A percentile compares a stretch with the other conserved stretches of the same genome.
These are phyloP conservation scores for Candolleomyces aberdarensis DNA, from an alignment of 768 basidiomycete genomes.

Conservation along the genomic window DNA sequence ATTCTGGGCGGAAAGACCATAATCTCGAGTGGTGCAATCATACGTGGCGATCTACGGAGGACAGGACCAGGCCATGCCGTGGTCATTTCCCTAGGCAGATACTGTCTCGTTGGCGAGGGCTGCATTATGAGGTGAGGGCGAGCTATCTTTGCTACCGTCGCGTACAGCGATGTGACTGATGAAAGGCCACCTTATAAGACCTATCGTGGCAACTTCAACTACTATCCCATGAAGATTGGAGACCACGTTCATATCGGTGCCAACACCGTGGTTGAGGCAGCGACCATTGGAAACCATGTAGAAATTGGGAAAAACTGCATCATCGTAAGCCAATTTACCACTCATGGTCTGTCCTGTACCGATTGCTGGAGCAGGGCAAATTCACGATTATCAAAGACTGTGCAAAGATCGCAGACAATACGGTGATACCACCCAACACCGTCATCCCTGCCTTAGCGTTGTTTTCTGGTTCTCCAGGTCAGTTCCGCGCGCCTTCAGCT, in stretches of 20 bases:
- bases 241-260: slow-evolving; percentile 94
- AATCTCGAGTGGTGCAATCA: slow-evolving; percentile 85
- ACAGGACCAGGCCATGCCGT: slow-evolving; percentile 91
- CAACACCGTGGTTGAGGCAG: slow-evolving; percentile 88
- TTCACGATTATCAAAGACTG: slow-evolving; percentile 97
- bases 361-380: slow-evolving; percentile 65
- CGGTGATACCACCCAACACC: slow-evolving; percentile 87
- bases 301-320: slow-evolving; percentile 95
- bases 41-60: slow-evolving; percentile 89
- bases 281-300: slow-evolving; percentile 90
- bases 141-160: neutral
- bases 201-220: slow-evolving; percentile 89
- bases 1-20: slow-evolving; percentile 97
- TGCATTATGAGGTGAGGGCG: slow-evolving; percentile 73
- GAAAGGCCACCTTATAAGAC: slow-evolving; percentile 83
- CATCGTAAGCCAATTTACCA: slow-evolving; percentile 55
- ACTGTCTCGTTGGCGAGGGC: slow-evolving; percentile 88
- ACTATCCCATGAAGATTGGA: slow-evolving; percentile 96
- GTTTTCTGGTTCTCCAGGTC: slow-evolving; percentile 90
- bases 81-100: slow-evolving; percentile 89
- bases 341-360: neutral
- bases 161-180: neutral
- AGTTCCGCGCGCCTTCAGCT: slow-evolving; percentile 13
- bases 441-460: slow-evolving; percentile 86
- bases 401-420: slow-evolving; percentile 84